Percentiles rank a stretch among this genome's conserved stretches.
phyloP scores from a whole-genome alignment of 441 rosid species.

The Gossypium trilobum region DNA sequence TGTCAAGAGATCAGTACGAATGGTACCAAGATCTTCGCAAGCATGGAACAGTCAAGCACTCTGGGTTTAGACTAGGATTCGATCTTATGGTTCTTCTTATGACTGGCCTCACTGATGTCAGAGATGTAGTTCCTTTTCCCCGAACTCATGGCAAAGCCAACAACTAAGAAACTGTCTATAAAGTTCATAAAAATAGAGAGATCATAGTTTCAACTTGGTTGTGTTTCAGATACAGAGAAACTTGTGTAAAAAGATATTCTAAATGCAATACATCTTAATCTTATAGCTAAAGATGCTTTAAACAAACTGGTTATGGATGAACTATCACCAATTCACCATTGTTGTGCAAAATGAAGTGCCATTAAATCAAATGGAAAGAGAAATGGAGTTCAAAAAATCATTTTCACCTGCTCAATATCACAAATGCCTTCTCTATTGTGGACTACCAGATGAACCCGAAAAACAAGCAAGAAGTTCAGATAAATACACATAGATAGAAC shows the following conservation, averaged over 20 bases:
- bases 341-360: constrained; percentile 10
- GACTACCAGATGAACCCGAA: not conserved
- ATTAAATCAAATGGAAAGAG: constrained; percentile 28
- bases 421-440: not conserved
- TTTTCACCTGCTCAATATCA: not conserved
- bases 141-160: constrained; percentile 43
- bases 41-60: constrained; percentile 70
- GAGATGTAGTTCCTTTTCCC: constrained; percentile 76
- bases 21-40: constrained; percentile 76
- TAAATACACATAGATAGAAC: not conserved
- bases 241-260: constrained; percentile 10
- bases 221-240: not conserved
- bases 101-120: constrained; percentile 73
- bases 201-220: not conserved
- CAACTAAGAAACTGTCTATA: constrained; percentile 21
- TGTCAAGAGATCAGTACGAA: constrained; percentile 52
- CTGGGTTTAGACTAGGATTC: constrained; percentile 63
- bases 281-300: not conserved
- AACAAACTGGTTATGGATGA: constrained; percentile 14
- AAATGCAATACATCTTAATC: not conserved
- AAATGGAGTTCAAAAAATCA: not conserved
- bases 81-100: constrained; percentile 65
- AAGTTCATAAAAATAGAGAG: not conserved
- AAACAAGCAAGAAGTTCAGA: not conserved
- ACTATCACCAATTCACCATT: constrained; percentile 6